A percentile compares a stretch with the other conserved stretches of the same genome.
Conservation (phyloP, 345 rosid species). For the Gossypium mustelinum region DNA sequence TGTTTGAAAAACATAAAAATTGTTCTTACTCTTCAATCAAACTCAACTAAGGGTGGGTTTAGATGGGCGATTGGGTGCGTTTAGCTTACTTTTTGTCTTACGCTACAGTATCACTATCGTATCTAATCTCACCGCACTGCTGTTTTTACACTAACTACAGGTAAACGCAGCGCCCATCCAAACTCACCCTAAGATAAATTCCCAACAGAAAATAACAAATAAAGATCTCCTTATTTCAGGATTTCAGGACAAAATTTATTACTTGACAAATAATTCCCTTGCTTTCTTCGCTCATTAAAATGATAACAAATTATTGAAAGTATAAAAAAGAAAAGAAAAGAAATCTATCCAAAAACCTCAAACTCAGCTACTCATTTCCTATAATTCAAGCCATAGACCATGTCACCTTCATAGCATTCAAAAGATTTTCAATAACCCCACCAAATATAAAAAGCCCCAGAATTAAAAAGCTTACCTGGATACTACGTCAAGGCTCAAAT, state of each 20-base stretch:
- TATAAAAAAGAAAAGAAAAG: neutral
- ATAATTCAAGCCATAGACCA: neutral
- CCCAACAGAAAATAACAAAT: neutral
- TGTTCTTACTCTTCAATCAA: conserved; percentile 8
- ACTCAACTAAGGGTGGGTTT: neutral
- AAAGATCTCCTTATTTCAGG: neutral
- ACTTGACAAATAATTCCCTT: neutral
- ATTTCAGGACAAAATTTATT: neutral
- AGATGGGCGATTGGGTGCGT: no score
- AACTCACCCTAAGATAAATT: neutral
- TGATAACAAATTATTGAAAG: neutral
- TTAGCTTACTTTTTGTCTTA: no score
- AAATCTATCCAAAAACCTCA: neutral
- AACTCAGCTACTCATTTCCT: neutral
- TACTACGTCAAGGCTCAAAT: neutral
- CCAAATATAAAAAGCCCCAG: neutral
- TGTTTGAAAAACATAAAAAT: neutral
- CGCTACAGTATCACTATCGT: no score
- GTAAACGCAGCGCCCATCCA: no score
- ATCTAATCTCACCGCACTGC: no score
- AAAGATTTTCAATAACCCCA: neutral
- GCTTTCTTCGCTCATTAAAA: neutral
- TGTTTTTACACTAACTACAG: no score
- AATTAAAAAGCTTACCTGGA: neutral
- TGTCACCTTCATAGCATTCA: neutral